Evolutionary conservation across 495 filamentous ascomycete species (phyloP).

Genomic region (Aspergillus cristatus): DNA sequence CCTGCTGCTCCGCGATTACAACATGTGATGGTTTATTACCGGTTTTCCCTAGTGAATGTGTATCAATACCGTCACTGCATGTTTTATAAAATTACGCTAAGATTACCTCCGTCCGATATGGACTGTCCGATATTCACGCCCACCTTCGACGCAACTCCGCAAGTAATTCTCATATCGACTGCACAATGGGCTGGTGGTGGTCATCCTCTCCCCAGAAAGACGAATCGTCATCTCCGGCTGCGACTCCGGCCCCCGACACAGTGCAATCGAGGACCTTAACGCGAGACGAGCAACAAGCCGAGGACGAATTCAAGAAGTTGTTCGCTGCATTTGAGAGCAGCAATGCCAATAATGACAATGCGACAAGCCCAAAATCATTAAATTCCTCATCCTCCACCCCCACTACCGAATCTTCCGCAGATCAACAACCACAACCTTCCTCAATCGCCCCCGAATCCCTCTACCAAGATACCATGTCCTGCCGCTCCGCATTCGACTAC

Average conservation of each 20-base stretch:
- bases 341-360: slow-evolving; percentile 10
- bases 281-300: slow-evolving; percentile 47
- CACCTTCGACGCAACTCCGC: no score
- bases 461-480: slow-evolving; percentile 76
- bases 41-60: background rate
- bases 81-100: slow-evolving; percentile 7
- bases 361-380: slow-evolving; percentile 11
- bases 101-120: background rate
- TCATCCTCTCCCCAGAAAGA: slow-evolving; percentile 24
- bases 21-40: background rate
- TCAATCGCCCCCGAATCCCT: slow-evolving; percentile 51
- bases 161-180: no score
- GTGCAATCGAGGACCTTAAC: slow-evolving; percentile 23
- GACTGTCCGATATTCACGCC: no score
- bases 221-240: slow-evolving; percentile 1
- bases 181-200: slow-evolving; percentile 40
- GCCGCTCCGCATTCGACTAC: slow-evolving; percentile 79
- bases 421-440: slow-evolving; percentile 13
- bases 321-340: slow-evolving; percentile 39
- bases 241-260: slow-evolving; percentile 10
- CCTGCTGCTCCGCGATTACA: background rate
- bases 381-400: no score
- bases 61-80: slow-evolving; percentile 2
- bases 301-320: slow-evolving; percentile 52
- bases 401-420: no score